These are phyloP conservation scores for Ophiocordyceps camponoti-rufipedis DNA, from an alignment of 2,329 filamentous ascomycete genomes.

Conservation along the genomic window DNA sequence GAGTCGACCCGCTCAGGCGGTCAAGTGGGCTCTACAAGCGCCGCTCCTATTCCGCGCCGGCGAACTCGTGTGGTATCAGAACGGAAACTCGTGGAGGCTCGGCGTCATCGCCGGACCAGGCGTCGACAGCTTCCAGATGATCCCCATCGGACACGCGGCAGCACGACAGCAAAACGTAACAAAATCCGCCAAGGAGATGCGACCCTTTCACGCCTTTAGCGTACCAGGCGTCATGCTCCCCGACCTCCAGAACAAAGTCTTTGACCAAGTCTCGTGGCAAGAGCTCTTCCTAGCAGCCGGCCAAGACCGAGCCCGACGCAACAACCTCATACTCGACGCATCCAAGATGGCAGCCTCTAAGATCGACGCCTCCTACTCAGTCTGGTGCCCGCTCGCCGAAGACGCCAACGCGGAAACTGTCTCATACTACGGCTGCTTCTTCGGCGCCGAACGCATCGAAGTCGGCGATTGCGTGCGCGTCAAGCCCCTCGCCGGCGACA, in stretches of 20 bases:
- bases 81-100: slow-evolving; percentile 27
- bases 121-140: slow-evolving; percentile 15
- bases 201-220: slow-evolving; percentile 32
- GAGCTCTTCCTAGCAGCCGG: slow-evolving; percentile 13
- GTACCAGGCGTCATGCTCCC: slow-evolving; percentile 23
- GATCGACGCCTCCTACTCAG: slow-evolving; percentile 28
- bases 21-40: slow-evolving; percentile 15
- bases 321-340: slow-evolving; percentile 26
- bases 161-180: slow-evolving; percentile 18
- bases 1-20: slow-evolving; percentile 1
- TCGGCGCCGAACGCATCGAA: slow-evolving; percentile 30
- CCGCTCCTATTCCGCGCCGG: slow-evolving; percentile 25
- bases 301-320: slow-evolving; percentile 18
- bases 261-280: slow-evolving; percentile 25
- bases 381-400: slow-evolving; percentile 21
- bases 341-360: slow-evolving; percentile 31
- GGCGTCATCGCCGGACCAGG: slow-evolving; percentile 21
- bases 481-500: slow-evolving; percentile 19
- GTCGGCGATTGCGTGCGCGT: slow-evolving; percentile 30
- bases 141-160: slow-evolving; percentile 21
- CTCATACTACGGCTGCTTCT: slow-evolving; percentile 27
- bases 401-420: slow-evolving; percentile 14
- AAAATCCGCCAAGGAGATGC: slow-evolving; percentile 22
- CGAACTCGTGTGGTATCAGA: slow-evolving; percentile 32
- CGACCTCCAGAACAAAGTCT: slow-evolving; percentile 19